phyloP scores from a whole-genome alignment of 2,329 filamentous ascomycete genomes.

The Fusarium mangiferae region DNA sequence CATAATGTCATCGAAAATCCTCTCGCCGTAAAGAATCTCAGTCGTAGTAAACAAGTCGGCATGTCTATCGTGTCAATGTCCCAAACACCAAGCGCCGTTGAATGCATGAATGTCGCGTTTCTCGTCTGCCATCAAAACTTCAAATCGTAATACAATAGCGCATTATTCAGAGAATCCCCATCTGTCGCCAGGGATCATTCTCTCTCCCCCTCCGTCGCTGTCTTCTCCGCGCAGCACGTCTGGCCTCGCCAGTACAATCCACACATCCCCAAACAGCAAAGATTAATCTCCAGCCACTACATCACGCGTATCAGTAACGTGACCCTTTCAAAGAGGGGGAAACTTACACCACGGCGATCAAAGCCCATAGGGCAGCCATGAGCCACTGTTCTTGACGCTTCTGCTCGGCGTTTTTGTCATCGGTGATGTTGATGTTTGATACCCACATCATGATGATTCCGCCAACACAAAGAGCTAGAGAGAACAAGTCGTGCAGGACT shows the following conservation, averaged over 20 bases:
- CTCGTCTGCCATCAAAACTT: neutral
- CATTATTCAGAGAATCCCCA: constrained; percentile 29
- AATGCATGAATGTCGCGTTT: constrained; percentile 9
- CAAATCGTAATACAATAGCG: constrained; percentile 9
- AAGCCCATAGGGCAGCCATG: constrained; percentile 36
- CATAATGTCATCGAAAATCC: neutral
- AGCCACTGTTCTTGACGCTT: constrained; percentile 32
- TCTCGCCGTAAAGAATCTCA: neutral
- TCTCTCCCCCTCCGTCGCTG: constrained; percentile 21
- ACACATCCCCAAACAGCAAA: constrained; percentile 46
- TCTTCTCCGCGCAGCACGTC: constrained; percentile 30
- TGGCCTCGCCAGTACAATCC: constrained; percentile 42
- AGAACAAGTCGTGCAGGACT: constrained; percentile 48
- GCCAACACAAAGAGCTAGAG: constrained; percentile 48
- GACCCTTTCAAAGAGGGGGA: neutral
- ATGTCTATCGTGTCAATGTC: neutral
- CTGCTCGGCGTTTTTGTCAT: constrained; percentile 7
- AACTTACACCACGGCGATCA: constrained; percentile 44
- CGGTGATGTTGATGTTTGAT: constrained; percentile 41
- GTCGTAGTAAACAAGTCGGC: neutral
- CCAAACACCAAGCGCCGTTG: constrained; percentile 12
- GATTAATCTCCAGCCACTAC: constrained; percentile 43
- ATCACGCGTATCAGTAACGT: neutral
- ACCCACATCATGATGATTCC: constrained; percentile 50
- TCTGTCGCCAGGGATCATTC: constrained; percentile 38